phyloP scores from a whole-genome alignment of 495 filamentous ascomycete genomes.

The Endocarpon pusillum region DNA sequence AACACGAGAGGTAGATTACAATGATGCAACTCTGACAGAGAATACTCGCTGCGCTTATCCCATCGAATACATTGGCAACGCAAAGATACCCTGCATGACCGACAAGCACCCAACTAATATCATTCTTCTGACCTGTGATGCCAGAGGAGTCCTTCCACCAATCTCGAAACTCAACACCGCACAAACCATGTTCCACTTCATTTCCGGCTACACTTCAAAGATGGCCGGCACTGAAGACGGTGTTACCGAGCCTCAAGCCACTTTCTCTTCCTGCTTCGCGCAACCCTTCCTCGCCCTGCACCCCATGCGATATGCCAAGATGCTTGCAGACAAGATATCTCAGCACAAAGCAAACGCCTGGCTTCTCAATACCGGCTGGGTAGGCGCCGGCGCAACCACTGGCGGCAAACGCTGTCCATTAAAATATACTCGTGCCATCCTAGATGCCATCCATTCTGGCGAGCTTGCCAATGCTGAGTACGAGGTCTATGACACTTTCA shows the following conservation, averaged over 20 bases:
- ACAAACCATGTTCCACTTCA: conserved; percentile 99
- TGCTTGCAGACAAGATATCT: conserved; percentile 96
- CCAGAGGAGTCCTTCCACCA: conserved; percentile 88
- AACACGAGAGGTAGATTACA: conserved; percentile 83
- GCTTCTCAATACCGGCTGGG: conserved; percentile 98
- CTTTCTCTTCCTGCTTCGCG: conserved; percentile 98
- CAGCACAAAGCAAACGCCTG: conserved; percentile 92
- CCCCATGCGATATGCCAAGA: conserved; percentile 96
- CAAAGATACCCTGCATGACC: conserved; percentile 89
- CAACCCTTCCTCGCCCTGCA: conserved; percentile 98
- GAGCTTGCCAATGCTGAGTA: conserved; percentile 82
- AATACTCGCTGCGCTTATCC: conserved; percentile 98
- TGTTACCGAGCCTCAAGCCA: conserved; percentile 89
- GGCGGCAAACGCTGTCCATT: conserved; percentile 97
- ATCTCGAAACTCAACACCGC: conserved; percentile 93
- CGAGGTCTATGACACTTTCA: conserved; percentile 93
- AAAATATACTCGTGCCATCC: conserved; percentile 96
- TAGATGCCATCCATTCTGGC: conserved; percentile 93
- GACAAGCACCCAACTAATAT: conserved; percentile 88
- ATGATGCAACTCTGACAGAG: conserved; percentile 86
- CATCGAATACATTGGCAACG: conserved; percentile 96
- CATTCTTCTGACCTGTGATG: conserved; percentile 94
- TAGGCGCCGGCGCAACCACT: conserved; percentile 83
- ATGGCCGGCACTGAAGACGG: conserved; percentile 98
- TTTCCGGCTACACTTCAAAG: conserved; percentile 98